These are phyloP conservation scores for Hanseniaspora clermontiae DNA, from an alignment of 805 yeast genomes.

Conservation along the genomic window DNA sequence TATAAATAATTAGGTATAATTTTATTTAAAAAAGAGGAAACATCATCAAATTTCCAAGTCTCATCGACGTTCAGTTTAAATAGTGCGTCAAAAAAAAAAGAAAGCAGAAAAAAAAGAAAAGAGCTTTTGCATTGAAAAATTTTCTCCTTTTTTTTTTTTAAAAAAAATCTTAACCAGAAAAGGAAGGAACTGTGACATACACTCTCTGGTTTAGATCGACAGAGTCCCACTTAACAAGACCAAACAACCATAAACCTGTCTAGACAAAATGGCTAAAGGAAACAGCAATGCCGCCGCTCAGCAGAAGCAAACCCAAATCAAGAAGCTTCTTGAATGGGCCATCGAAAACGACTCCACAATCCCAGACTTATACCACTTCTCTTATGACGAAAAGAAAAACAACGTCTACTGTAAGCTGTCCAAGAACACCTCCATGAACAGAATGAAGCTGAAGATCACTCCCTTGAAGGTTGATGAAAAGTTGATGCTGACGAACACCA, in stretches of 20 bases:
- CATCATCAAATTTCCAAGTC: no score
- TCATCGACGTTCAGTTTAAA: background rate
- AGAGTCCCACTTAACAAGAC: background rate
- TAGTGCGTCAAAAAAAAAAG: background rate
- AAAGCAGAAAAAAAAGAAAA: background rate
- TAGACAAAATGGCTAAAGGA: background rate
- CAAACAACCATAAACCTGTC: background rate
- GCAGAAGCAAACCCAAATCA: slow-evolving; percentile 8
- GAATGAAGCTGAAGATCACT: slow-evolving; percentile 31
- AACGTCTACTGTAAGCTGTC: slow-evolving; percentile 25
- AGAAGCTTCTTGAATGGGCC: slow-evolving; percentile 30
- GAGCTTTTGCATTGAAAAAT: background rate
- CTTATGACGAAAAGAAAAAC: slow-evolving; percentile 17
- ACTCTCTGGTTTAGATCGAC: no score
- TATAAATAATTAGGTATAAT: no score
- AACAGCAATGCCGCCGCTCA: background rate
- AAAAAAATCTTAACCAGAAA: background rate
- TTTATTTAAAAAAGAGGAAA: no score
- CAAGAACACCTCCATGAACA: slow-evolving; percentile 14
- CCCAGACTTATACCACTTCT: slow-evolving; percentile 28
- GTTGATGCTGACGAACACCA: slow-evolving; percentile 29
- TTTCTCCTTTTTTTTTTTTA: background rate
- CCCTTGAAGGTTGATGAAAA: slow-evolving; percentile 6
- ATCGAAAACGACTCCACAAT: slow-evolving; percentile 29
- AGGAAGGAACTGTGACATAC: background rate